These are phyloP conservation scores for Boehmeria nivea DNA, from an alignment of 306 rosid species.

Conservation along the genomic window DNA sequence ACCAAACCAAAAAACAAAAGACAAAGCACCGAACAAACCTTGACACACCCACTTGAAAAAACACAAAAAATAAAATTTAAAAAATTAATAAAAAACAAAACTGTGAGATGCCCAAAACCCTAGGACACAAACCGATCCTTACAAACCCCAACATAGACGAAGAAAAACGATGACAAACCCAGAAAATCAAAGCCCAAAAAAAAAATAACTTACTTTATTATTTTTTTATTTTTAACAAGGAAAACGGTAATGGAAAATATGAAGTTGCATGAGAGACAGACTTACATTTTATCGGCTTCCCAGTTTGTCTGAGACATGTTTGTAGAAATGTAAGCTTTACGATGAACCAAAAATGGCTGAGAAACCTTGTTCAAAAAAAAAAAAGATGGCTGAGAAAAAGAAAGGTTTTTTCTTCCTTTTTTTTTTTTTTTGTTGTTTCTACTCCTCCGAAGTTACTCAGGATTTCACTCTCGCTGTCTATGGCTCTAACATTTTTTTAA, in stretches of 20 bases:
- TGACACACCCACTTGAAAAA: neutral
- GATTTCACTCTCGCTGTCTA: neutral
- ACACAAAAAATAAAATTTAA: neutral
- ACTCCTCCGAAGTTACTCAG: neutral
- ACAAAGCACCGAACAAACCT: constrained; percentile 3
- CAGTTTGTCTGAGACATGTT: constrained; percentile 50
- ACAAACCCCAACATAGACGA: neutral
- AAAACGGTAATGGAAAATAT: neutral
- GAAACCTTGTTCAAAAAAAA: no score
- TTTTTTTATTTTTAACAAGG: no score
- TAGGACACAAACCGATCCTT: constrained; percentile 3
- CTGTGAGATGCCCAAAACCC: no score
- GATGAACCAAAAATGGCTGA: neutral
- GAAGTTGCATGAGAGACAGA: neutral
- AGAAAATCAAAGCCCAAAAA: constrained; percentile 4
- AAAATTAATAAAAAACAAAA: neutral
- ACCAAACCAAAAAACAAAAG: neutral
- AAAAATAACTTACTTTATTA: neutral
- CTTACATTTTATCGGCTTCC: constrained; percentile 64
- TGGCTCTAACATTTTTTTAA: neutral
- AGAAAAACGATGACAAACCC: neutral
- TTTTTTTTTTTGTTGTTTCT: neutral
- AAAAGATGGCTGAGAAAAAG: no score
- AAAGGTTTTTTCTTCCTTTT: no score
- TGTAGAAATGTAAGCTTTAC: no score